Base-by-base conservation (phyloP, 768 basidiomycete genomes). In the Tricholoma flavovirens region DNA sequence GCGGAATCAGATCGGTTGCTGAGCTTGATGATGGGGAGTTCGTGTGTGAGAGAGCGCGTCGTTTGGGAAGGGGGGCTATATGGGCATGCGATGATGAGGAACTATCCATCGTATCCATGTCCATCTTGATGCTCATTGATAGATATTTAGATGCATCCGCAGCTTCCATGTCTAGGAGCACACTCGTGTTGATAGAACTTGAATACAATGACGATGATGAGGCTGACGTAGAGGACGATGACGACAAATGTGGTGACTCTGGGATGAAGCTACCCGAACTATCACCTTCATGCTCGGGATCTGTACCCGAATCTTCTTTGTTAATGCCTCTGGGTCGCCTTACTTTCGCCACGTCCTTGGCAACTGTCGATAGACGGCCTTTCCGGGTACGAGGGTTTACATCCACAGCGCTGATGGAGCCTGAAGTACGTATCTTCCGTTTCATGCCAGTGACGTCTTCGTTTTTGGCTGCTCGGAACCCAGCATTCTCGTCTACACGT, bases 401-500 rank as follows among this genome's bases (percentile, higher is more conserved):
- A 12, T 38, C 55, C 1, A 22, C 51, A 15, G 19, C 30, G 15
- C 54, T 22, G 48, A 30, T 29, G 6, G 40, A 45, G 38, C 19
- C 45, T 17, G 24, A 36, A 33, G 21, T 42, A 14, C 40, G 43
- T 8, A 21, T 15, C 40, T 59, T 61, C 52, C 55, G 55, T 24
- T 59, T 59, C 10, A 53, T 3, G 36, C 33, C 51, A 5, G 38
- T 52, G 12, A 14, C 15, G 4, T 57, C 55, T 42, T 40, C n/a
- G 12, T 6, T 33, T 56, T 61, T 50, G 26, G 57, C 55, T 22
- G 54, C 56, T 14, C 53, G 58, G 24, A 64, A 19, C 2, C 62
- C 61, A 17, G 62, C 68, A 29, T 66, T 67, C 30, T 69, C 66
- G 55, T 74, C 68, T 38, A 71, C 66, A 19, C 66, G 62, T 30